Percentiles rank a stretch among this genome's conserved stretches.
These are phyloP conservation scores for Cenchrus fungigraminus DNA, from an alignment of 176 grass and related monocot genomes.

Conservation along the genomic window DNA sequence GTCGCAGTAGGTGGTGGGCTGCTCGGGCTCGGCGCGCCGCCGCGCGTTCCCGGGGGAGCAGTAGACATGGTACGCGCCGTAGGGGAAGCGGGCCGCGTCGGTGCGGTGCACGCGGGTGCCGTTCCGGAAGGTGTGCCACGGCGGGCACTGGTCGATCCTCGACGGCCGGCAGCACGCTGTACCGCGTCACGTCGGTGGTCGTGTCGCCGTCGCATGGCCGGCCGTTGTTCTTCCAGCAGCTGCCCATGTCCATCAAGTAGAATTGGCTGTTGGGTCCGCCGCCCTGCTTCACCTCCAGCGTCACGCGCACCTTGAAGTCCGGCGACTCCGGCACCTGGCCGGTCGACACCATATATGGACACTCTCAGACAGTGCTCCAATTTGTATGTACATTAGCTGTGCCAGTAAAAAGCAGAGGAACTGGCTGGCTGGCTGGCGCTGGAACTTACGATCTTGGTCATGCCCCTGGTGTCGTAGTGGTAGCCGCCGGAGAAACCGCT, in stretches of 20 bases:
- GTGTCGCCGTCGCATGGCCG: slow-evolving; percentile 71
- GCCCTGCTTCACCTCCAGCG: slow-evolving; percentile 70
- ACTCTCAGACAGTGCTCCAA: too few species aligned
- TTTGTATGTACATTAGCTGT: background rate
- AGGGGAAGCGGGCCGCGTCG: slow-evolving; percentile 62
- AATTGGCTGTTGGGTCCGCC: slow-evolving; percentile 81
- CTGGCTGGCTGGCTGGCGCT: background rate
- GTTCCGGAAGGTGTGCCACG: slow-evolving; percentile 90
- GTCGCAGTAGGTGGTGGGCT: slow-evolving; percentile 82
- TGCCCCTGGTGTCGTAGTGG: slow-evolving; percentile 94
- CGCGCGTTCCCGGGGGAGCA: slow-evolving; percentile 91
- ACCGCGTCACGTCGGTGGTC: slow-evolving; percentile 76
- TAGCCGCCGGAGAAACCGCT: slow-evolving; percentile 88
- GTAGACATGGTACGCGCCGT: slow-evolving; percentile 83
- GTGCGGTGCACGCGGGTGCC: slow-evolving; percentile 71
- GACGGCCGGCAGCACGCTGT: slow-evolving; percentile 76
- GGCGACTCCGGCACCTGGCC: slow-evolving; percentile 76
- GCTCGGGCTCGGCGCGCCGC: slow-evolving; percentile 64
- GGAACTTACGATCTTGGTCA: slow-evolving; percentile 81
- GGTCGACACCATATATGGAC: background rate
- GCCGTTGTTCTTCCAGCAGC: slow-evolving; percentile 97
- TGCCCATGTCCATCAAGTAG: slow-evolving; percentile 94
- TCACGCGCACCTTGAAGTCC: slow-evolving; percentile 78
- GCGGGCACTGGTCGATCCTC: slow-evolving; percentile 63
- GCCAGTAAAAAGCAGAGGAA: background rate